Evolutionary conservation across 805 yeast genomes (phyloP), one percentile per base, ranked within the genome.

Genomic region (Lipomyces yamanashiensis): DNA sequence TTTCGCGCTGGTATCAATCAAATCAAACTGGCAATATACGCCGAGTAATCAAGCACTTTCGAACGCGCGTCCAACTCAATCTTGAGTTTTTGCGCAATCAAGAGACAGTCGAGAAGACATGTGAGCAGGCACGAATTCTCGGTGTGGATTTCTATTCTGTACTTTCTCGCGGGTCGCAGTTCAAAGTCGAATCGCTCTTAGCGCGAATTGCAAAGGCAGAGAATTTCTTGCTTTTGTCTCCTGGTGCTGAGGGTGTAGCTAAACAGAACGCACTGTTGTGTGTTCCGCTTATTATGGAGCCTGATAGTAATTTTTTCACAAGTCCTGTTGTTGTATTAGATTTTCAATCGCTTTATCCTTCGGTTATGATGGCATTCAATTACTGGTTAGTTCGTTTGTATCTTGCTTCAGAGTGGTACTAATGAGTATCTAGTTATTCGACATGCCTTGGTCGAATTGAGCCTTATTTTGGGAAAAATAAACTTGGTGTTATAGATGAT

Each of bases 281-380:
- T 65, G 85, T 95, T 5, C 97, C 98, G 0, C 78, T 95, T 58
- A 90, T 95, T 1, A 86, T 95, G 92, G 99, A 95, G 72, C 99
- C 99, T 0, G 83, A 84, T 28, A 85, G 96, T 5, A 86, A 85
- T 19, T 89, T 87, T 68, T 95, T 92, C 74, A 91, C 90, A 61
- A 88, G 93, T 62, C 99, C 99, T 0, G 78, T 95, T 36, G 84
- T 92, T 17, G 98, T 95, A 0, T 76, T 95, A 21, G 99, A 95
- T 74, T 95, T 95, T 72, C 97, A 93, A 71, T 91, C 98, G 0
- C 80, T 95, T 54, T 95, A 95, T 73, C 99, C 99, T 0, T 92
- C 98, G 0, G 81, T 95, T 13, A 84, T 93, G 74, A 90, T 91
- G 72, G 99, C 97, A 0, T 90, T 89, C 74, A 95, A 95, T 73